phyloP scores from a whole-genome alignment of 495 filamentous ascomycete species.

The Emericellopsis terricola region DNA sequence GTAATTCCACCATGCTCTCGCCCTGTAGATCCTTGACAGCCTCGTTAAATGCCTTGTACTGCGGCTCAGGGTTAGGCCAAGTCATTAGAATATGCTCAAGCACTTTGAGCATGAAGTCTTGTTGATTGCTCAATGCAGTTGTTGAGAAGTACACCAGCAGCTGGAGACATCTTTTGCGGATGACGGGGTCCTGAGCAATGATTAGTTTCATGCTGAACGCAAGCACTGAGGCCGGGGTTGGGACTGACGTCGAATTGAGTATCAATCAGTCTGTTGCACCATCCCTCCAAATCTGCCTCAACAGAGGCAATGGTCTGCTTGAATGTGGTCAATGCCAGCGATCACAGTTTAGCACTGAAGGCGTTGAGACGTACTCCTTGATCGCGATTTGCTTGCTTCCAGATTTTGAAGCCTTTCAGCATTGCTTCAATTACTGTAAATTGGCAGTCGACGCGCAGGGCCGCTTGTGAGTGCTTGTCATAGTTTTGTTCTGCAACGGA shows the following conservation, averaged over 20 bases:
- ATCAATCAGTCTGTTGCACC: conserved; percentile 59
- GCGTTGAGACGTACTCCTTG: background rate
- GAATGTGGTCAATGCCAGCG: conserved; percentile 14
- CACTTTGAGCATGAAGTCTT: conserved; percentile 66
- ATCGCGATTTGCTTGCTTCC: conserved; percentile 25
- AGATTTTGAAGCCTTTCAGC: conserved; percentile 74
- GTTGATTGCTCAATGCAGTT: conserved; percentile 57
- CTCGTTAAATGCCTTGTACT: conserved; percentile 59
- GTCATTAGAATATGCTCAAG: conserved; percentile 81
- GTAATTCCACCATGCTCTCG: conserved; percentile 68
- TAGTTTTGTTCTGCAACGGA: conserved; percentile 42
- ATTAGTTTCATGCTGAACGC: no score
- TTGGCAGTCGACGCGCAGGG: conserved; percentile 73
- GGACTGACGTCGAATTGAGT: conserved; percentile 65
- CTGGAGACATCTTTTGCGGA: conserved; percentile 69
- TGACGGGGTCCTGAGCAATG: conserved; percentile 66
- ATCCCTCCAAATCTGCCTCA: conserved; percentile 53
- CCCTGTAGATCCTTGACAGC: conserved; percentile 79
- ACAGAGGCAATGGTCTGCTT: conserved; percentile 42
- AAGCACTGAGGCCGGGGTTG: conserved; percentile 3
- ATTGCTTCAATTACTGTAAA: conserved; percentile 83
- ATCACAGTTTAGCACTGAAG: background rate
- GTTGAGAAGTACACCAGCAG: conserved; percentile 74
- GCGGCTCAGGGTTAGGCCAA: conserved; percentile 46
- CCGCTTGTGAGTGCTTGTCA: conserved; percentile 56